Evolutionary conservation across 208 protist genomes (phyloP), one percentile per base, ranked within the genome.

Genomic region (Trypanosoma platydactyli): DNA sequence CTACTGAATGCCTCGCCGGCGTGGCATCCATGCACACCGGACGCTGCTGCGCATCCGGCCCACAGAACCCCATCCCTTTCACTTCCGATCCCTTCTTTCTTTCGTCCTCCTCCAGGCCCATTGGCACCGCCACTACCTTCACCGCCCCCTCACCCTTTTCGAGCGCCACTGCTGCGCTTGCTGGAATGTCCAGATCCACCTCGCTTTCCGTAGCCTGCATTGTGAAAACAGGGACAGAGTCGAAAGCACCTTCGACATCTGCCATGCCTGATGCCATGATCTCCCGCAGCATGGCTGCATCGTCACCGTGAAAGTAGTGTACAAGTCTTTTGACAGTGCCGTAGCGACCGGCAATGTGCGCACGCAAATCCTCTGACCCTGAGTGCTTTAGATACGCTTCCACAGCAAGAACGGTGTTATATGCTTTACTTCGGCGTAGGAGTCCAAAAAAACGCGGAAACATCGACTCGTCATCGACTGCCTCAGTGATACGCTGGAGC

Each of bases 221-320:
- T 33, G 18, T 35, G 33, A n/a, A 16, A 27, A 60, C 49, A 40
- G 72, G 15, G 9, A 12, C 25, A 16, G 42, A 22, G 3, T 5
- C n/a, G n/a, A 66, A 38, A 16, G 48, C 41, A 4, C n/a, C 51
- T 40, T 71, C 55, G 12, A 89, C 51, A 25, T 54, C 63, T 11
- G 63, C 29, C 73, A 79, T 77, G 45, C 69, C 76, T 5, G 70
- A 33, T 5, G 76, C 68, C 25, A 73, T 74, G 25, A 94, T 68
- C 69, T 89, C 82, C 25, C 77, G 69, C 70, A 86, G 54, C 29
- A 94, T 73, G n/a, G 73, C 80, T 20, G 75, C 27, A 20, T 66
- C 68, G 50, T 81, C 83, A 46, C 75, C 71, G 62, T 94, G 88
- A 64, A 86, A 81, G 63, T 87, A 94, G 71, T 94, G 88, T 45